A percentile compares a stretch with the other conserved stretches of the same genome.
Conservation (phyloP, 805 yeast species). For the Spathaspora girioi region DNA sequence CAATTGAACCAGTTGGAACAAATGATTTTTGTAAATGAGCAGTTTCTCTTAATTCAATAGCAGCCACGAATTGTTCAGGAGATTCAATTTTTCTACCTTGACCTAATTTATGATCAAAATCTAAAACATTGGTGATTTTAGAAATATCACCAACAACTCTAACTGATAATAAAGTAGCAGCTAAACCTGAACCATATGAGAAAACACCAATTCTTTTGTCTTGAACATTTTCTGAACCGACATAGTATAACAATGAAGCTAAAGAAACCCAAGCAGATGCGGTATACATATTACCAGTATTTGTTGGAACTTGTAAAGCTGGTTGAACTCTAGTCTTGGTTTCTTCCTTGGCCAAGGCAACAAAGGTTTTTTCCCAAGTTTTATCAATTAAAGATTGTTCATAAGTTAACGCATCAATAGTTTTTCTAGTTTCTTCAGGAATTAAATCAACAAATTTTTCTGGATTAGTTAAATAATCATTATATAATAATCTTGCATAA, state of each 20-base stretch:
- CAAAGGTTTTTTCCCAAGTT: conserved; percentile 78
- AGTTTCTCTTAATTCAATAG: conserved; percentile 81
- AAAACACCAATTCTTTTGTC: conserved; percentile 86
- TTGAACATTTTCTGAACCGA: conserved; percentile 70
- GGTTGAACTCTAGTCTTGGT: conserved; percentile 71
- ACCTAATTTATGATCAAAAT: conserved; percentile 64
- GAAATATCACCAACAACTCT: conserved; percentile 79
- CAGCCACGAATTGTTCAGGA: conserved; percentile 80
- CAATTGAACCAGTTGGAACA: conserved; percentile 77
- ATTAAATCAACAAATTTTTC: conserved; percentile 43
- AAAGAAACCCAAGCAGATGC: conserved; percentile 89
- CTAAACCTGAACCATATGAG: conserved; percentile 98
- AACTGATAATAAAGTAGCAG: conserved; percentile 81
- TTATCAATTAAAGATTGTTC: conserved; percentile 79
- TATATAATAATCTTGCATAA: conserved; percentile 85
- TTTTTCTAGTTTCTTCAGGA: conserved; percentile 49
- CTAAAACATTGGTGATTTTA: conserved; percentile 57
- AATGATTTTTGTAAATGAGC: conserved; percentile 79
- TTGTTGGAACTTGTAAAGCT: conserved; percentile 83
- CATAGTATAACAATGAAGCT: conserved; percentile 73
- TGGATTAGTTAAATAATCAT: conserved; percentile 78
- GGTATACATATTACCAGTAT: conserved; percentile 97
- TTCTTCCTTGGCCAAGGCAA: conserved; percentile 68
- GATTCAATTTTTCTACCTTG: conserved; percentile 58
- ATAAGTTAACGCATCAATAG: conserved; percentile 56